Evolutionary conservation across 768 basidiomycete genomes (phyloP), one percentile per base, ranked within the genome.

Genomic region (Butyriboletus loyo): DNA sequence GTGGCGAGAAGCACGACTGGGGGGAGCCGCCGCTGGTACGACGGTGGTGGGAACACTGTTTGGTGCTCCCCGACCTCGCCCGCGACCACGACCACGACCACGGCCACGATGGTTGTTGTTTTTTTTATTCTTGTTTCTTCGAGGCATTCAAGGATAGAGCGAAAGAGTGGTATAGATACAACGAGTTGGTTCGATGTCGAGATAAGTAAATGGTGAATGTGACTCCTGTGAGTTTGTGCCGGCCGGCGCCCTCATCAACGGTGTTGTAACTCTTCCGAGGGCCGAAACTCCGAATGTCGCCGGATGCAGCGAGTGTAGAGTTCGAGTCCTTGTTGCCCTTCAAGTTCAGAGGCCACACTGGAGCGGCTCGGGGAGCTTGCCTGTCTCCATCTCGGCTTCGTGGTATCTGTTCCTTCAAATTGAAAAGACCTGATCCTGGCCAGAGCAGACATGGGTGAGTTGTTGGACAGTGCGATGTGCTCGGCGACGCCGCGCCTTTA

Each of bases 61-160:
- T 7, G 45, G 46, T 9, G 51, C 53, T 42, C 56, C 44, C 13
- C 46, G 44, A 19, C 68, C 60, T 0, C 57, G 51, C 25, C 68
- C 66, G 3, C 61, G 58, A 43, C 62, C 65, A 30, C 60, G 53
- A 4, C 70, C 66, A 37, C 58, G 58, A 7, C 66, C 60, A 25
- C 52, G 52, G 40, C 34, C 53, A 34, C 66, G 64, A n/a, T 68
- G 55, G 42, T 61, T 54, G 28, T 59, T 22, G 49, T 62, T 41
- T n/a, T 53, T 17, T 4, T 21, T 40, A 40, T 46, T 62, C 1
- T 57, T 51, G 46, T 57, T 50, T 8, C 44, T 55, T 46, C 51
- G 27, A n/a, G 62, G 62, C 67, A 68, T 66, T 19, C 13, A 32
- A 7, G 27, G n/a, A 17, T 32, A 40, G n/a, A 48, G 14, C 4